Evolutionary conservation across 2,329 filamentous ascomycete genomes (phyloP), one percentile per base, ranked within the genome.

Genomic region (Pezizomycotina sp.): DNA sequence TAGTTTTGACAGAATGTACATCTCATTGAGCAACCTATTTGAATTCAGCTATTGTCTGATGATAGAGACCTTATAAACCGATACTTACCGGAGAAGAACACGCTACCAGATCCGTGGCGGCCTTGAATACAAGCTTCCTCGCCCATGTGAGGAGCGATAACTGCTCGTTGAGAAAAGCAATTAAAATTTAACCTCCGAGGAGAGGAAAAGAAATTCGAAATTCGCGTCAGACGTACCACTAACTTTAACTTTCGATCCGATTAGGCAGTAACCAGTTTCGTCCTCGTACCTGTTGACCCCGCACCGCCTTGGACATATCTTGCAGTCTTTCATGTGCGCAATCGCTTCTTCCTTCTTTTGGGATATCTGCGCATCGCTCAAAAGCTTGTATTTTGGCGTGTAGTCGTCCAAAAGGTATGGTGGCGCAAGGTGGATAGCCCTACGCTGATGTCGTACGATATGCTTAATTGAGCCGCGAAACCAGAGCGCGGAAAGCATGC

Each of bases 121-220:
- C 81, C 79, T 56, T 89, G 78, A 12, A 91, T 71, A 53, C 78
- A 89, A 0, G 80, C 77, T 54, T 91, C 74, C 69, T 86, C 79
- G 27, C 79, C 80, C 54, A 84, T 84, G 57, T 89, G 81, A 32
- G 80, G 81, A 39, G 79, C 80, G 47, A 91, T 81, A 5, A 79
- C 78, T 53, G 81, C 83, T 48, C 28, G 6, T 8, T 13, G 14
- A 26, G 24, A 7, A 19, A 12, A 21, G 25, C 13, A n/a, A 31
- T 8, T 6, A 7, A 13, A 7, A 29, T 13, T 13, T 29, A 18
- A 13, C 10, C 28, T 20, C 9, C 18, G 18, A 31, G 23, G 5
- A 6, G 16, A 4, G 14, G 5, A 14, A 15, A 10, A 13, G 9
- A 13, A 29, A 9, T 18, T 4, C 13, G 14, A 13, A 4, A 14